Conservation (phyloP, 2,329 filamentous ascomycete species). For the Fusarium stilboides region DNA sequence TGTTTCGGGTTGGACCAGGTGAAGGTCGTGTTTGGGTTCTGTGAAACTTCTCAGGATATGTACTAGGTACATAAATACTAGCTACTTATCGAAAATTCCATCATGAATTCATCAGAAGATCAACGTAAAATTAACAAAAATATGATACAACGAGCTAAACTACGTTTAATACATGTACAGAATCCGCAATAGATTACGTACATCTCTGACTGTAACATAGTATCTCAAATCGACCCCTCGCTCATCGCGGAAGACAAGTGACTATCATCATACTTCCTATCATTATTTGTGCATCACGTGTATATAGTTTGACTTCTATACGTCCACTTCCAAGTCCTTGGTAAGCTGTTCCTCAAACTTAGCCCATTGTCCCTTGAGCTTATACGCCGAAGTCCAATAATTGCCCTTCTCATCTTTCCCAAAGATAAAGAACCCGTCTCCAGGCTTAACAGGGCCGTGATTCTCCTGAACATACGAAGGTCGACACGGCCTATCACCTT, state of each 20-base stretch:
- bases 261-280: rapidly evolving
- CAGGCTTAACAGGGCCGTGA: slow-evolving; percentile 1
- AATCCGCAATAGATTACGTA: too few species aligned
- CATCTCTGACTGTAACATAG: too few species aligned
- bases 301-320: too few species aligned
- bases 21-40: background rate
- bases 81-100: too few species aligned
- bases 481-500: background rate
- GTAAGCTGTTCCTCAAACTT: slow-evolving; percentile 19
- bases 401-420: slow-evolving; percentile 27
- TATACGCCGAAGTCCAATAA: slow-evolving; percentile 29
- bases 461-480: slow-evolving; percentile 17
- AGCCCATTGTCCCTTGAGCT: slow-evolving; percentile 30
- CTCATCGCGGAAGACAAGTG: background rate
- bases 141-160: too few species aligned
- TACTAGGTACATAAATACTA: too few species aligned
- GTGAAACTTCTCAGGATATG: background rate
- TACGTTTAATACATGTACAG: too few species aligned
- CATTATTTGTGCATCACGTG: too few species aligned
- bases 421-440: slow-evolving; percentile 16
- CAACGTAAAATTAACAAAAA: too few species aligned
- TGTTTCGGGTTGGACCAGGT: background rate
- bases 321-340: slow-evolving; percentile 11
- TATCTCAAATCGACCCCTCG: too few species aligned
- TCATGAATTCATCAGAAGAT: too few species aligned